Evolutionary conservation across 1,139 yeast species (phyloP).

Genomic region (Pichia sp.): DNA sequence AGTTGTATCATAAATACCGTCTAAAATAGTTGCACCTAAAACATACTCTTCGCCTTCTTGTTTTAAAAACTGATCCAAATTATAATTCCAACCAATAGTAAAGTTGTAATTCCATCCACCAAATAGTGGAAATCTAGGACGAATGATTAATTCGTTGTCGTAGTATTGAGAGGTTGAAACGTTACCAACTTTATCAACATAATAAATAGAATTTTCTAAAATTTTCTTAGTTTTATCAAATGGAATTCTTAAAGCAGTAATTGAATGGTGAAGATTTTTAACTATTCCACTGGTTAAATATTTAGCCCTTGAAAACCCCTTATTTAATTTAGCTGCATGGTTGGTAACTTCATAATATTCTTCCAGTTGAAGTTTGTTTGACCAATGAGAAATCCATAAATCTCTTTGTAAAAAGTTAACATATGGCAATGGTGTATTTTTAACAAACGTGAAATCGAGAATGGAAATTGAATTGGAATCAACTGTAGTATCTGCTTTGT

Average conservation of each 20-base stretch:
- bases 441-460: constrained; percentile 55
- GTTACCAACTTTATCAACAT: constrained; percentile 85
- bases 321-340: constrained; percentile 59
- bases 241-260: constrained; percentile 52
- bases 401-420: constrained; percentile 62
- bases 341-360: constrained; percentile 82
- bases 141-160: constrained; percentile 47
- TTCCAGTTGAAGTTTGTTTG: constrained; percentile 56
- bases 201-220: constrained; percentile 46
- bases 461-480: constrained; percentile 45
- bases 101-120: constrained; percentile 97
- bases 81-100: constrained; percentile 85
- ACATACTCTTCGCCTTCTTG: constrained; percentile 39
- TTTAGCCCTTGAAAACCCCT: constrained; percentile 74
- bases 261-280: constrained; percentile 40
- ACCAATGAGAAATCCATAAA: constrained; percentile 80
- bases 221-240: constrained; percentile 33
- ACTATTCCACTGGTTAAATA: constrained; percentile 53
- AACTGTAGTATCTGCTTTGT: constrained; percentile 2
- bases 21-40: constrained; percentile 63
- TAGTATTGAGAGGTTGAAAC: constrained; percentile 72
- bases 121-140: constrained; percentile 87
- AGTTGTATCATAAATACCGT: constrained; percentile 62
- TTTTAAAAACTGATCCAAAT: constrained; percentile 44
- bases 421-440: constrained; percentile 58